These are phyloP conservation scores for Corchorus capsularis DNA, from an alignment of 345 rosid species.

Conservation along the genomic window DNA sequence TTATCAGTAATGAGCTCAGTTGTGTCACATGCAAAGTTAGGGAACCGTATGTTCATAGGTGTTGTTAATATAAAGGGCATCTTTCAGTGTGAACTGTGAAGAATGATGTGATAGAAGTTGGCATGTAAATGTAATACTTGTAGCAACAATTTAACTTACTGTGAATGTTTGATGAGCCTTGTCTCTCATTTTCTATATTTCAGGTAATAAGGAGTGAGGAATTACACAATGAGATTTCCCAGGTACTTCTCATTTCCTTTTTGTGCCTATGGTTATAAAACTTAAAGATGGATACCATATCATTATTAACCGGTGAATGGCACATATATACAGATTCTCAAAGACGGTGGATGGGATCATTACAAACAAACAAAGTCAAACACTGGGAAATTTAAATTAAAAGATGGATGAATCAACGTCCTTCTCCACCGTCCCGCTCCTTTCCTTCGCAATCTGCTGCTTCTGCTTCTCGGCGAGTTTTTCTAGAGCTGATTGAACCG, in stretches of 20 bases:
- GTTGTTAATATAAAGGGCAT: not conserved
- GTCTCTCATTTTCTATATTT: not conserved
- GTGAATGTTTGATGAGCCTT: not conserved
- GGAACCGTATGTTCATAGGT: not conserved
- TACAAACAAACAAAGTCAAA: not conserved
- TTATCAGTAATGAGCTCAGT: not conserved
- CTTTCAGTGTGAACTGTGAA: not conserved
- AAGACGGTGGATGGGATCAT: not conserved
- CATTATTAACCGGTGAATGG: not conserved
- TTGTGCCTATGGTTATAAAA: not conserved
- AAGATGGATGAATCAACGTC: slow-evolving; percentile 21
- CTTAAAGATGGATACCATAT: not conserved
- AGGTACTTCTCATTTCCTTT: slow-evolving; percentile 37
- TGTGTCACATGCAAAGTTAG: not conserved
- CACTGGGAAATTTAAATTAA: not conserved
- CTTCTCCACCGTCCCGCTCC: slow-evolving; percentile 38
- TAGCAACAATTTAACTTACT: not conserved
- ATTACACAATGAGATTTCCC: slow-evolving; percentile 79
- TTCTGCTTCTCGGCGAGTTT: slow-evolving; percentile 78
- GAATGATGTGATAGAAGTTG: not conserved
- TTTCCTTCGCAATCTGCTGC: slow-evolving; percentile 64
- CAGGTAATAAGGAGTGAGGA: slow-evolving; percentile 88
- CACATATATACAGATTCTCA: not conserved
- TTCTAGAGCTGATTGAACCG: slow-evolving; percentile 67
- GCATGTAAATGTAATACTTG: not conserved